Evolutionary conservation across 202 grass and related monocot species (phyloP), one percentile per base, ranked within the genome.

Genomic region (Tripidium arundinaceum): DNA sequence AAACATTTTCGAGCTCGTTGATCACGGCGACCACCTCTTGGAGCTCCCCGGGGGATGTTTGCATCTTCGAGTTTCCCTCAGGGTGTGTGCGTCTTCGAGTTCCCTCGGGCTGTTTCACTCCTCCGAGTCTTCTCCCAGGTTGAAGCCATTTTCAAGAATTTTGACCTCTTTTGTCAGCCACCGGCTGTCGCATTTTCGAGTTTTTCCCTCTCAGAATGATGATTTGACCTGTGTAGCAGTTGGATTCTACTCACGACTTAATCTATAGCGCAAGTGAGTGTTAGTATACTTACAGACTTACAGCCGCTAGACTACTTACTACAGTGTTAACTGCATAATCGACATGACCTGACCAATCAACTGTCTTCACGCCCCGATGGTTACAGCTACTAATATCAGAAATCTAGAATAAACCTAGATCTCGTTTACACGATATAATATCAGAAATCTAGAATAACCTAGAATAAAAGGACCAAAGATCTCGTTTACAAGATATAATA

Each of bases 61-160:
- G 33, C 77, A 22, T 75, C 52, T 60, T 87, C 85, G 58, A 78
- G 72, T 65, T 74, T 76, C 78, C 60, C 52, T 41, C 41, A 40
- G 78, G 24, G 39, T n/a, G 31, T 42, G 19, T 77, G 26, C 25
- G 71, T 47, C 49, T 36, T 78, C 15, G 58, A 55, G 55, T 82
- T 64, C 26, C 69, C 43, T 72, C 5, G 61, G 37, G 46, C 67
- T 87, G 74, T 70, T 82, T 82, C 33, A 76, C 80, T 38, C 25
- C 7, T 72, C 40, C 80, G 27, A 67, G 28, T 67, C 57, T 78
- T 55, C 25, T 62, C 26, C 10, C 74, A 78, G 65, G 40, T 50
- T 50, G 21, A 24, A 26, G 22, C 22, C 0, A 59, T 12, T 33
- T 24, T 59, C 55, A 59, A 59, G 11, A 26, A 12, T 5, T 25